These are phyloP conservation scores for Hymenoscyphus fructigenus DNA, from an alignment of 2,329 filamentous ascomycete genomes.

Conservation along the genomic window DNA sequence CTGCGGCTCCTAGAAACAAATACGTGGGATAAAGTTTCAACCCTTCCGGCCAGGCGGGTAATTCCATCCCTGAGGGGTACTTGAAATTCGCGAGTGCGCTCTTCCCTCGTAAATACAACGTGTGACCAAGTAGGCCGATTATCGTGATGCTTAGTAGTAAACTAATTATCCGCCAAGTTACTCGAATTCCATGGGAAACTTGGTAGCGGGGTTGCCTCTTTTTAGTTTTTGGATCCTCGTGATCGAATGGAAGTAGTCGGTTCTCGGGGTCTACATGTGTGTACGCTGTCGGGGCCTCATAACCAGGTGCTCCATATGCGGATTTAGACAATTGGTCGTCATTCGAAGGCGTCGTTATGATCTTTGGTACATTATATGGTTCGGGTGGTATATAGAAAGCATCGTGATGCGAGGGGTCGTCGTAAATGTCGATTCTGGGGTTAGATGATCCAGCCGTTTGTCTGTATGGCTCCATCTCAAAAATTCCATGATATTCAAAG, in stretches of 20 bases:
- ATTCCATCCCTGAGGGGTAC: neutral
- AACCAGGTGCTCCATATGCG: neutral
- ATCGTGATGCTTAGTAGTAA: slow-evolving; percentile 2
- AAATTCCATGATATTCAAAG: neutral
- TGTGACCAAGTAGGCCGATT: neutral
- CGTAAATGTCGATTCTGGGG: slow-evolving; percentile 8
- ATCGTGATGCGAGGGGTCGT: neutral
- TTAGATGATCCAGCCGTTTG: neutral
- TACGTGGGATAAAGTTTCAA: slow-evolving; percentile 6
- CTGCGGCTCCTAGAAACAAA: neutral
- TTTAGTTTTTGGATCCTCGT: neutral
- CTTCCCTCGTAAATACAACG: neutral
- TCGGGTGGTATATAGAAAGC: neutral
- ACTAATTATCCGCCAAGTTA: slow-evolving; percentile 2
- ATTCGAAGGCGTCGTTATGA: neutral
- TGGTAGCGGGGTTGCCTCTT: neutral
- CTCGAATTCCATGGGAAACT: slow-evolving; percentile 2
- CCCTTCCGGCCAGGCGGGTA: slow-evolving; percentile 2
- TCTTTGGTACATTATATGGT: neutral
- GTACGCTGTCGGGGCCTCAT: slow-evolving; percentile 1
- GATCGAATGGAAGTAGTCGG: neutral
- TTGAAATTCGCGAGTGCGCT: neutral
- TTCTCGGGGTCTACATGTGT: neutral
- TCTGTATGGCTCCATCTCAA: slow-evolving; percentile 4
- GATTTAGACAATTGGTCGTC: neutral